Base-by-base conservation (phyloP, 129 eudicot species). In the Lactuca sativa region DNA sequence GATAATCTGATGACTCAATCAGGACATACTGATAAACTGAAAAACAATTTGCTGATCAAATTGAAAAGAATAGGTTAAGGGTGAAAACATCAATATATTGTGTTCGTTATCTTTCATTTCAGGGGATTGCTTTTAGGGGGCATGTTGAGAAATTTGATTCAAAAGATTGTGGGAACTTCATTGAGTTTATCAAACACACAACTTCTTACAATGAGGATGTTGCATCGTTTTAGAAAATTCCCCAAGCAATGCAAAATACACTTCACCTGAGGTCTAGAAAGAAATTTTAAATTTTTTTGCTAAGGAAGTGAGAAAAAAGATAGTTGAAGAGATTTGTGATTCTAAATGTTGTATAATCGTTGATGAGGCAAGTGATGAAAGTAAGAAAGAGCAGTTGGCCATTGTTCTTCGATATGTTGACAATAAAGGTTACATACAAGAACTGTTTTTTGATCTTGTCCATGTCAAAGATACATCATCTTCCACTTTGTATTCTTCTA, bases 281-380 rank as follows among this genome's bases (percentile, higher is more conserved):
- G 61, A 17, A 25, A 56, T 56, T 3, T 56, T 56, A 17, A 15
- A 4, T 56, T 13, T 56, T 25, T 15, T 56, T 56, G 61, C 61
- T 15, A 3, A 16, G 30, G 16, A 56, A 56, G 31, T 56, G 18
- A 14, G 61, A 56, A 17, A 56, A 9, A 56, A 0, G 10, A 56
- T 56, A 15, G 31, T 16, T 56, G 61, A 56, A 15, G 61, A 56
- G 17, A 56, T 56, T 56, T 7, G 33, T 12, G 8, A 56, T 56
- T 56, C 61, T 15, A 56, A 56, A 15, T 56, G 1, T 56, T 56
- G 33, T 15, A 56, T 56, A 15, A 16, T 56, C 33, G 61, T 56
- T 7, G 61, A 56, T 56, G 32, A 63, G 51, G 68, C 68, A 47
- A 4, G 54, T 63, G 54, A 63, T 38, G 61, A 56, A 56, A 15